Evolutionary conservation across 306 rosid species (phyloP).

Genomic region (Citrullus colocynthis): DNA sequence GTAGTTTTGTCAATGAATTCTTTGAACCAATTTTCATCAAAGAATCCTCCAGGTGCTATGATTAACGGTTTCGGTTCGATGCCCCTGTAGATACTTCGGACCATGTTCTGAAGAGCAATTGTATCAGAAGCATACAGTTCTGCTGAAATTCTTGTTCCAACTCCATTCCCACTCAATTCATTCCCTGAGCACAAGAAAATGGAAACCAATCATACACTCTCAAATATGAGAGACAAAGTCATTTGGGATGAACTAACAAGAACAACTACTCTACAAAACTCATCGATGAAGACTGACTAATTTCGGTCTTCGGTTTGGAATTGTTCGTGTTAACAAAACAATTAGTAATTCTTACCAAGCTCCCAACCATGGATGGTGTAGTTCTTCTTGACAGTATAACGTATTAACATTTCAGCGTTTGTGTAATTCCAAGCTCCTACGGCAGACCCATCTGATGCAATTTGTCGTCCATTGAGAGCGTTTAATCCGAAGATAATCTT

Average conservation of each 20-base stretch:
- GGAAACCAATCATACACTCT: not conserved
- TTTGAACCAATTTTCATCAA: slow-evolving; percentile 58
- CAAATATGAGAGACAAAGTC: not conserved
- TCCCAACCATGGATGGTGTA: slow-evolving; percentile 83
- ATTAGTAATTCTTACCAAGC: slow-evolving; percentile 43
- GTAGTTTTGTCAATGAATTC: slow-evolving; percentile 39
- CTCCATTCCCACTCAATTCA: slow-evolving; percentile 73
- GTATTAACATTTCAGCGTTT: slow-evolving; percentile 67
- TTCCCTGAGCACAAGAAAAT: slow-evolving; percentile 37
- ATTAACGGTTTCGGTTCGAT: slow-evolving; percentile 50
- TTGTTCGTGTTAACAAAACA: not conserved
- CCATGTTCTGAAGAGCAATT: slow-evolving; percentile 30
- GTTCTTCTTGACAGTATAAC: slow-evolving; percentile 56
- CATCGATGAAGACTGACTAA: not conserved
- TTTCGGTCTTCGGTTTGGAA: not conserved
- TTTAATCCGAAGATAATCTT: slow-evolving; percentile 73
- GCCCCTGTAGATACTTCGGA: slow-evolving; percentile 31
- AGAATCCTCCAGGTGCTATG: slow-evolving; percentile 91
- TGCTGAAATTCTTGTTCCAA: slow-evolving; percentile 54
- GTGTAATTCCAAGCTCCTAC: slow-evolving; percentile 61
- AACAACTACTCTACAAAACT: not conserved
- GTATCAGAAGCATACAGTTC: slow-evolving; percentile 63
- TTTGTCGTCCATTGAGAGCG: slow-evolving; percentile 54
- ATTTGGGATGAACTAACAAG: not conserved
- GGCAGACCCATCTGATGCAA: slow-evolving; percentile 22